Conservation (phyloP, 2,329 filamentous ascomycete species). For the Alternaria gansuensis region DNA sequence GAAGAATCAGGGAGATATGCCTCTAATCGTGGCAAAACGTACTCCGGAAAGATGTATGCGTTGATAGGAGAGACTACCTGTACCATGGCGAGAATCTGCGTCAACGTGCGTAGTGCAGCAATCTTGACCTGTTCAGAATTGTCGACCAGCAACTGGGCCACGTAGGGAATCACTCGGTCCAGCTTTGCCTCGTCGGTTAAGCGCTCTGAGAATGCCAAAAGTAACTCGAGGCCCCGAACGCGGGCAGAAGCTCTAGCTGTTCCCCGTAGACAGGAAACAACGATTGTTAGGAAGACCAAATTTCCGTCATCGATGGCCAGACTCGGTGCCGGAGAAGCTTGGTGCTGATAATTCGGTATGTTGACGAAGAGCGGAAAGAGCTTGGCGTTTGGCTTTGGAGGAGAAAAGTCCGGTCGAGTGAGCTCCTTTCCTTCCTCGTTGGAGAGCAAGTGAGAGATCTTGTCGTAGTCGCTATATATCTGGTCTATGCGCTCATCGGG, state of each 20-base stretch:
- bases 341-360: constrained; percentile 83
- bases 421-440: constrained; percentile 66
- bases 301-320: constrained; percentile 84
- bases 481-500: constrained; percentile 93
- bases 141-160: constrained; percentile 84
- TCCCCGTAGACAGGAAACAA: constrained; percentile 88
- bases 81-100: constrained; percentile 83
- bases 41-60: constrained; percentile 72
- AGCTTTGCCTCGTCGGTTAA: constrained; percentile 95
- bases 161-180: constrained; percentile 89
- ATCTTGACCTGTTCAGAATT: constrained; percentile 84
- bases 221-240: constrained; percentile 86
- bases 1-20: constrained; percentile 63
- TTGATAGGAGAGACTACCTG: constrained; percentile 82
- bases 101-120: constrained; percentile 83
- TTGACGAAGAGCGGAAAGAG: constrained; percentile 85
- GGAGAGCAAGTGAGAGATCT: constrained; percentile 93
- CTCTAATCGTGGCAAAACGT: constrained; percentile 68
- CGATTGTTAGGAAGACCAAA: constrained; percentile 86
- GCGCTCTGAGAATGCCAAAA: constrained; percentile 89
- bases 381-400: constrained; percentile 58
- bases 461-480: constrained; percentile 94
- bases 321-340: constrained; percentile 67
- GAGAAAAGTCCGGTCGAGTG: constrained; percentile 42
- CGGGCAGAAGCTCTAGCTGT: constrained; percentile 89